Conservation (phyloP, 176 grass and related monocot genomes). For the Oryza australiensis region DNA sequence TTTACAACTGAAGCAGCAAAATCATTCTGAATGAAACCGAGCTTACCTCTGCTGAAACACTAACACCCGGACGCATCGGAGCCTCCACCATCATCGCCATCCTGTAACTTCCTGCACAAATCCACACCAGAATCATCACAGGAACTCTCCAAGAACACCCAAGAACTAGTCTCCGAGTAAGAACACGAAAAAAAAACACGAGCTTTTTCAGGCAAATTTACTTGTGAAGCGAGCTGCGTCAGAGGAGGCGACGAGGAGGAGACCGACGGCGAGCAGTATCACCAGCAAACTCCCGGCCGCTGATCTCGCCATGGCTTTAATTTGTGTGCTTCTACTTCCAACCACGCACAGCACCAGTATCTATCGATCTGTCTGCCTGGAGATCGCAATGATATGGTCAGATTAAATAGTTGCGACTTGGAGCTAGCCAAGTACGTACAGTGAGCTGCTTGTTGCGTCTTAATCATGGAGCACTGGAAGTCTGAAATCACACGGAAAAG, state of each 20-base stretch:
- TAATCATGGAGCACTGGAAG: conserved; percentile 44
- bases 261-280: conserved; percentile 30
- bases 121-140: not conserved
- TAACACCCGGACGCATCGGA: not conserved
- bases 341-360: not conserved
- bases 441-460: conserved; percentile 14
- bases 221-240: conserved; percentile 42
- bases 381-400: not conserved
- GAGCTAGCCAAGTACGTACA: not conserved
- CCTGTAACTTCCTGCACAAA: conserved; percentile 31
- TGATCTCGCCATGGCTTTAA: conserved; percentile 30
- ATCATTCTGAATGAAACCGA: not conserved
- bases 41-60: conserved; percentile 32
- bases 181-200: not conserved
- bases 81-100: conserved; percentile 12
- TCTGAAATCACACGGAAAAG: not conserved
- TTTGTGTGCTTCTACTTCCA: not conserved
- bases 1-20: not conserved
- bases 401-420: conserved; percentile 43
- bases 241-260: conserved; percentile 29
- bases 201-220: not conserved
- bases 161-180: not conserved
- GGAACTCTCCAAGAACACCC: not conserved
- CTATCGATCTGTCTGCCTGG: not conserved
- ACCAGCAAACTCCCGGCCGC: conserved; percentile 3